Percentiles rank a stretch among this genome's conserved stretches.
Conservation (phyloP, 164 flowering plant species). For the Litsea cubeba region DNA sequence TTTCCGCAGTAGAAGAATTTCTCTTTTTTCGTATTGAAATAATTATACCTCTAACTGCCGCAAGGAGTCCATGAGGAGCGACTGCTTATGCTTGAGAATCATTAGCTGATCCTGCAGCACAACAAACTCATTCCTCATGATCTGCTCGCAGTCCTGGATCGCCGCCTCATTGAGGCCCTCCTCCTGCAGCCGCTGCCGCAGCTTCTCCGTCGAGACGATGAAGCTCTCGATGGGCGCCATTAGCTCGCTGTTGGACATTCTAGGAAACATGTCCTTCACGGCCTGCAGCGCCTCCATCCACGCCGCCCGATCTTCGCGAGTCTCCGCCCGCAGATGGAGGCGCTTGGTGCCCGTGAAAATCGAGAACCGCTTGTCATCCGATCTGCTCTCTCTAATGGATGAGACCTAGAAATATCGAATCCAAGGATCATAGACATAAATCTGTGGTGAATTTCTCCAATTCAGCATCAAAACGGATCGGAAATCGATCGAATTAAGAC, state of each 20-base stretch:
- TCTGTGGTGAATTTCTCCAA: no score
- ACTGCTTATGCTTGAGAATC: slow-evolving; percentile 80
- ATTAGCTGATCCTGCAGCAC: slow-evolving; percentile 52
- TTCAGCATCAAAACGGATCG: no score
- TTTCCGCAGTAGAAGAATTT: slow-evolving; percentile 1
- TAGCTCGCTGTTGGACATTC: slow-evolving; percentile 82
- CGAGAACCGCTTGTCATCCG: slow-evolving; percentile 67
- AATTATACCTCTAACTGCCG: slow-evolving; percentile 86
- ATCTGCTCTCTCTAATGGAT: slow-evolving; percentile 57
- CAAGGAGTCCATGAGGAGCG: slow-evolving; percentile 62
- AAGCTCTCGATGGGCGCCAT: slow-evolving; percentile 49
- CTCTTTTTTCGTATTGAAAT: background rate
- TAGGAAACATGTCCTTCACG: slow-evolving; percentile 89
- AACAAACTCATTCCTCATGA: slow-evolving; percentile 49
- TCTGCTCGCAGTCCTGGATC: slow-evolving; percentile 56
- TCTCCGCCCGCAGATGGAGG: slow-evolving; percentile 80
- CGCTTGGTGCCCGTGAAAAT: slow-evolving; percentile 79
- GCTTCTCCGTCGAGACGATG: slow-evolving; percentile 65
- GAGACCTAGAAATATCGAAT: slow-evolving; percentile 40
- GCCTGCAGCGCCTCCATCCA: slow-evolving; percentile 96
- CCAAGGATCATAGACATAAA: background rate
- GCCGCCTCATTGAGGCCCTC: slow-evolving; percentile 72
- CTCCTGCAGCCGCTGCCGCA: slow-evolving; percentile 64
- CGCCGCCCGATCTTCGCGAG: slow-evolving; percentile 61
- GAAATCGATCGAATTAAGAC: no score